phyloP scores from a whole-genome alignment of 1,139 yeast genomes.

The Blastobotrys ciferrii region DNA sequence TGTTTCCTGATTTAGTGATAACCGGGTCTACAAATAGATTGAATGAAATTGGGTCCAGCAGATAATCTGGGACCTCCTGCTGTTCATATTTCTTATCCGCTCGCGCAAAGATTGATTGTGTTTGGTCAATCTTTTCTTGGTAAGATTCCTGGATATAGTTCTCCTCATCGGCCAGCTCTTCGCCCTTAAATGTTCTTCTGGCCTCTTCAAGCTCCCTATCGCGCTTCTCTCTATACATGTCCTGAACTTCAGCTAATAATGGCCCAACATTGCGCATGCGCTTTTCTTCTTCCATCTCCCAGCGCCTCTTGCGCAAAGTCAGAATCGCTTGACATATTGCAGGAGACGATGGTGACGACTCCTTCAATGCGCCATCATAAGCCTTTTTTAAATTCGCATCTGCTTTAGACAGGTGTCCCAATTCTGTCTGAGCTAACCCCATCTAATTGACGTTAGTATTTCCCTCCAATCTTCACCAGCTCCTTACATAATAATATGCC shows the following conservation, averaged over 20 bases:
- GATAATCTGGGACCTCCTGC: conserved; percentile 44
- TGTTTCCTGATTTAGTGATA: conserved; percentile 49
- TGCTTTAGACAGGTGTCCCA: conserved; percentile 34
- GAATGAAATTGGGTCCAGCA: conserved; percentile 50
- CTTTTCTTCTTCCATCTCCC: conserved; percentile 29
- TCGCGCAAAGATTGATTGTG: conserved; percentile 33
- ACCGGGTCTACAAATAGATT: conserved; percentile 48
- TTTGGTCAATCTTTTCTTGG: conserved; percentile 30
- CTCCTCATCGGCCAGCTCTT: conserved; percentile 28
- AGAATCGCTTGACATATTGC: conserved; percentile 34
- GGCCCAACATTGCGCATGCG: conserved; percentile 29
- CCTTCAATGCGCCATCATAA: conserved; percentile 33
- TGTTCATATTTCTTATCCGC: conserved; percentile 27
- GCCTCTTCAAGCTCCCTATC: conserved; percentile 25
- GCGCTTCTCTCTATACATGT: conserved; percentile 31
- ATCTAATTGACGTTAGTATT: conserved; percentile 11
- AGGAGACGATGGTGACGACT: conserved; percentile 31
- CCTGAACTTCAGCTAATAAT: conserved; percentile 33
- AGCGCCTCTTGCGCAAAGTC: conserved; percentile 32
- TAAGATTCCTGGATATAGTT: conserved; percentile 30
- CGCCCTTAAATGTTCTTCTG: conserved; percentile 19
- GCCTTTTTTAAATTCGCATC: conserved; percentile 35
- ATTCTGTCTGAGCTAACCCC: conserved; percentile 33
- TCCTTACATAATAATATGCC: conserved; percentile 30
- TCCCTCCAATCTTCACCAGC: too few relatives aligned